Percentiles rank a stretch among this genome's conserved stretches.
Evolutionary conservation across 2,329 filamentous ascomycete genomes (phyloP).

Genomic region (Colletotrichum cereale): DNA sequence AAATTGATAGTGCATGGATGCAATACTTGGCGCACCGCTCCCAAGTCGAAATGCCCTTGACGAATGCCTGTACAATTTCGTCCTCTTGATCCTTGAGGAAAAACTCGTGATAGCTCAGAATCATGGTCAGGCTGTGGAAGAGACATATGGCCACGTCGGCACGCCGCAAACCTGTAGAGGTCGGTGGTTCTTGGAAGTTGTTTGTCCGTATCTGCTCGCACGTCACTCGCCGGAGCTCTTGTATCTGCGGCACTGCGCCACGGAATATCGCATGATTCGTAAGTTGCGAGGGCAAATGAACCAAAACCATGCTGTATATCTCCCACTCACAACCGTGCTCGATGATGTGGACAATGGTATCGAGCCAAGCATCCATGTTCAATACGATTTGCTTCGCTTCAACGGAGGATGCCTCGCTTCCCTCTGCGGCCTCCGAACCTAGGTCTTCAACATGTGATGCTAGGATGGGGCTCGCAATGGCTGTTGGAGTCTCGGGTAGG

Average conservation of each 20-base stretch:
- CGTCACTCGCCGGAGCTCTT: constrained; percentile 78
- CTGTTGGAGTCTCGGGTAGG: constrained; percentile 62
- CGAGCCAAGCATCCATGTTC: constrained; percentile 79
- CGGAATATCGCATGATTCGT: constrained; percentile 90
- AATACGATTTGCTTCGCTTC: constrained; percentile 59
- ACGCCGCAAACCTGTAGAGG: constrained; percentile 82
- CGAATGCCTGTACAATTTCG: constrained; percentile 87
- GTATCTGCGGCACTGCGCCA: constrained; percentile 79
- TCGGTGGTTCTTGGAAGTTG: constrained; percentile 84
- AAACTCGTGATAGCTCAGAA: constrained; percentile 89
- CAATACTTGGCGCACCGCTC: constrained; percentile 91
- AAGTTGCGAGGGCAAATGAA: constrained; percentile 87
- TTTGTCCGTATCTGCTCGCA: constrained; percentile 87
- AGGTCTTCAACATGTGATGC: constrained; percentile 54
- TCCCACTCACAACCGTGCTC: constrained; percentile 84
- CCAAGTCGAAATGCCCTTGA: constrained; percentile 85
- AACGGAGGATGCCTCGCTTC: constrained; percentile 27
- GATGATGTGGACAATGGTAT: constrained; percentile 79
- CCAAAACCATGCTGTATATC: constrained; percentile 89
- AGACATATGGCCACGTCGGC: constrained; percentile 91
- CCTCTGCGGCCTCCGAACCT: constrained; percentile 32
- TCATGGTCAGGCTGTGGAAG: constrained; percentile 86
- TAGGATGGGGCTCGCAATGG: constrained; percentile 63
- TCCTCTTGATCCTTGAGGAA: constrained; percentile 90
- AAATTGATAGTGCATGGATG: constrained; percentile 94